These are phyloP conservation scores for Populus hybrid DNA, from an alignment of 441 rosid species.

Conservation along the genomic window DNA sequence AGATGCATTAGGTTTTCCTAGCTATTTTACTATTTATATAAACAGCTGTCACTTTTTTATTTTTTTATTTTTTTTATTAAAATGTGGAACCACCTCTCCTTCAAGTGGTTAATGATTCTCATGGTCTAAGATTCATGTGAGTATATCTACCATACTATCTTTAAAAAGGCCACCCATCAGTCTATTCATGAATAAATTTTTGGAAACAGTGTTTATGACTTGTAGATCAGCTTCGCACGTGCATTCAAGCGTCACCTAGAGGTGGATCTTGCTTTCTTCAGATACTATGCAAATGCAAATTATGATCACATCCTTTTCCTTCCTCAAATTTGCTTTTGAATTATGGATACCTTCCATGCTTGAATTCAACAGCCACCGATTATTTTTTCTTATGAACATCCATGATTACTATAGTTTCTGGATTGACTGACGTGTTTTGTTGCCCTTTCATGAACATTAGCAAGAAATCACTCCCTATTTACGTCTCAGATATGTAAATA, in stretches of 20 bases:
- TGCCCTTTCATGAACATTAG: neutral
- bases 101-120: slow-evolving; percentile 76
- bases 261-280: too few relatives aligned
- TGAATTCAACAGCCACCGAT: neutral
- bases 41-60: too few relatives aligned
- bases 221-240: slow-evolving; percentile 71
- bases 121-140: slow-evolving; percentile 73
- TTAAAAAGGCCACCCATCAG: slow-evolving; percentile 7
- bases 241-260: slow-evolving; percentile 60
- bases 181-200: slow-evolving; percentile 13
- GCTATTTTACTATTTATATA: too few relatives aligned
- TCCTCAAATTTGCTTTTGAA: slow-evolving; percentile 5
- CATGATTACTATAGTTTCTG: neutral
- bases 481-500: neutral
- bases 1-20: too few relatives aligned
- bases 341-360: slow-evolving; percentile 11
- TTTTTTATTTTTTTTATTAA: too few relatives aligned
- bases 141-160: slow-evolving; percentile 18
- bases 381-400: neutral
- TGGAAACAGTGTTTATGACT: slow-evolving; percentile 22
- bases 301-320: slow-evolving; percentile 76
- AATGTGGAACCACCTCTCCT: slow-evolving; percentile 64
- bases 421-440: neutral
- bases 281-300: slow-evolving; percentile 70
- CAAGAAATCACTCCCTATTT: neutral